Evolutionary conservation across 176 grass and related monocot species (phyloP).

Genomic region (Lolium rigidum): DNA sequence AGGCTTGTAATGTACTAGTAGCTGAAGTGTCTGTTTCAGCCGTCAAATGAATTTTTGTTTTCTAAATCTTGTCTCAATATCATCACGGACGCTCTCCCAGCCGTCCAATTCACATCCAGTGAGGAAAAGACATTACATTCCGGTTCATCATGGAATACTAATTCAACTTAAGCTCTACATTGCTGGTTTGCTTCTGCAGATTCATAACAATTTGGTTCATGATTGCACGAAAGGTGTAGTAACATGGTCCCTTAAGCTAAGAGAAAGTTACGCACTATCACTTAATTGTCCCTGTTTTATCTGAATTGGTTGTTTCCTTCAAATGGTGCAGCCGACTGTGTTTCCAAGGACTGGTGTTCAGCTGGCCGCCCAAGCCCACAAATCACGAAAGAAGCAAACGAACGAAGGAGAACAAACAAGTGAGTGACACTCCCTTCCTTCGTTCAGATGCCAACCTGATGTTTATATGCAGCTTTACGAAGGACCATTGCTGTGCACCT

Average conservation of each 20-base stretch:
- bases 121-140: not conserved
- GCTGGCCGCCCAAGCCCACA: too few relatives aligned
- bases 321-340: too few relatives aligned
- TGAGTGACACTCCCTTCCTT: not conserved
- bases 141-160: not conserved
- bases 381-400: not conserved
- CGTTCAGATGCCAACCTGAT: slow-evolving; percentile 27
- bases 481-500: not conserved
- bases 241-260: too few relatives aligned
- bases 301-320: too few relatives aligned
- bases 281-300: too few relatives aligned
- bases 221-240: too few relatives aligned
- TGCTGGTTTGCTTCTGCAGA: not conserved
- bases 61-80: not conserved
- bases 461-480: not conserved
- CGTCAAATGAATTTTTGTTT: not conserved
- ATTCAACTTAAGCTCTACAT: slow-evolving; percentile 17
- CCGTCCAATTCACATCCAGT: not conserved
- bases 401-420: not conserved
- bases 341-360: too few relatives aligned
- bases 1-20: slow-evolving; percentile 34
- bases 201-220: not conserved
- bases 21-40: slow-evolving; percentile 55
- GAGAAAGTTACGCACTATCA: too few relatives aligned
- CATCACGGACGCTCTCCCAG: not conserved